phyloP scores from a whole-genome alignment of 176 grass and related monocot species.

The Paspalum notatum region DNA sequence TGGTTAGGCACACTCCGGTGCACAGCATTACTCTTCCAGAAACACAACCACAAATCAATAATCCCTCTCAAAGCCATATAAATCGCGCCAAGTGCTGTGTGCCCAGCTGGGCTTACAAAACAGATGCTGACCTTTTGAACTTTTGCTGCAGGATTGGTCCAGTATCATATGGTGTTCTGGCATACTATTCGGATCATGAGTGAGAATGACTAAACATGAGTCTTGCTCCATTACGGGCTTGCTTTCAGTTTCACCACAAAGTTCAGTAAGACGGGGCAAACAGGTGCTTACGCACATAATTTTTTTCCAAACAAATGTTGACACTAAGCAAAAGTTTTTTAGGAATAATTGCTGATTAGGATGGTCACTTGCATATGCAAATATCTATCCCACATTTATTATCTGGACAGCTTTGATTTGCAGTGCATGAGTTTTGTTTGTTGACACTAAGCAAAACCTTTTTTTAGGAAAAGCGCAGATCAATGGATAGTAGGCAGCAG shows the following conservation, averaged over 20 bases:
- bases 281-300: not conserved
- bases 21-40: too few species aligned
- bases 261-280: not conserved
- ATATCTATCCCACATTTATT: not conserved
- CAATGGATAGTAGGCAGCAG: not conserved
- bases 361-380: not conserved
- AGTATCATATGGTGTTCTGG: not conserved
- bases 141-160: not conserved
- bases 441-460: too few species aligned
- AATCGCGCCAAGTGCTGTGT: not conserved
- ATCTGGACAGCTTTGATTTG: not conserved
- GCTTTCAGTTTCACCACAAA: not conserved
- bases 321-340: not conserved
- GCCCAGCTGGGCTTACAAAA: not conserved
- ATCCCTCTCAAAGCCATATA: too few species aligned
- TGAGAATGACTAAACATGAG: not conserved
- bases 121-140: not conserved
- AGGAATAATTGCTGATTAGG: not conserved
- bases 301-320: too few species aligned
- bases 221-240: not conserved
- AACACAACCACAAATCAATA: not conserved
- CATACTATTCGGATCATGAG: not conserved
- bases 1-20: too few species aligned
- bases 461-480: not conserved
- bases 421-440: not conserved